phyloP scores from a whole-genome alignment of 2,329 filamentous ascomycete genomes.

The Juglanconis oblonga region DNA sequence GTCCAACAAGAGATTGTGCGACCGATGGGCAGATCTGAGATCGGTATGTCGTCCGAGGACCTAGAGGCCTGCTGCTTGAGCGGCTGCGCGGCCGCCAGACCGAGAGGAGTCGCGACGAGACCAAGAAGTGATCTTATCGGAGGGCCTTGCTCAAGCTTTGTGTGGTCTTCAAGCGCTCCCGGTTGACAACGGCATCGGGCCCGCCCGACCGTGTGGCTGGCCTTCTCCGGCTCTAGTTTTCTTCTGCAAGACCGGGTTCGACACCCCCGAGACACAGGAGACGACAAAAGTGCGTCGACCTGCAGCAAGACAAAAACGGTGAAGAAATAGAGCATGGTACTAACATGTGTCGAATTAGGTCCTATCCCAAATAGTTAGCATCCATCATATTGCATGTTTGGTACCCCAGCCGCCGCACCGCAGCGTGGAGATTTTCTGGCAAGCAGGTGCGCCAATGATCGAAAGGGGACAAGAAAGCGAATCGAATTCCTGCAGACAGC shows the following conservation, averaged over 20 bases:
- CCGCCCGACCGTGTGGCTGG: background rate
- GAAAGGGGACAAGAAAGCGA: background rate
- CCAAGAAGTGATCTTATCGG: background rate
- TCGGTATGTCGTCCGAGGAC: background rate
- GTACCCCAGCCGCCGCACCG: constrained; percentile 3
- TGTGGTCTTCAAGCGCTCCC: background rate
- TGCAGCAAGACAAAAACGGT: constrained; percentile 7
- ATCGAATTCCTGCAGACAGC: background rate
- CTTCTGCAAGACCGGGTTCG: background rate
- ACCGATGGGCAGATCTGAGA: background rate
- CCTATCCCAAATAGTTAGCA: constrained; percentile 14
- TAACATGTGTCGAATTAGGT: constrained; percentile 15
- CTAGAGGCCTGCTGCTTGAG: too few species aligned
- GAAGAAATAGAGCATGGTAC: constrained; percentile 10
- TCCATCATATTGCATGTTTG: constrained; percentile 6
- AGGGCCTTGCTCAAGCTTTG: background rate
- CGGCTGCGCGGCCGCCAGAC: background rate
- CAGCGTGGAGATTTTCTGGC: background rate
- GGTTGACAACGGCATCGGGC: background rate
- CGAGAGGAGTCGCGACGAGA: background rate
- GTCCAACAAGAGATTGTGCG: background rate
- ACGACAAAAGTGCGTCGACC: background rate
- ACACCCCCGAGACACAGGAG: background rate
- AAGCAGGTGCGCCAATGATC: constrained; percentile 3
- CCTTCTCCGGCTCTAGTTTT: background rate